Evolutionary conservation across 805 yeast genomes (phyloP), one percentile per base, ranked within the genome.

Genomic region (Candida pseudofarinosa): DNA sequence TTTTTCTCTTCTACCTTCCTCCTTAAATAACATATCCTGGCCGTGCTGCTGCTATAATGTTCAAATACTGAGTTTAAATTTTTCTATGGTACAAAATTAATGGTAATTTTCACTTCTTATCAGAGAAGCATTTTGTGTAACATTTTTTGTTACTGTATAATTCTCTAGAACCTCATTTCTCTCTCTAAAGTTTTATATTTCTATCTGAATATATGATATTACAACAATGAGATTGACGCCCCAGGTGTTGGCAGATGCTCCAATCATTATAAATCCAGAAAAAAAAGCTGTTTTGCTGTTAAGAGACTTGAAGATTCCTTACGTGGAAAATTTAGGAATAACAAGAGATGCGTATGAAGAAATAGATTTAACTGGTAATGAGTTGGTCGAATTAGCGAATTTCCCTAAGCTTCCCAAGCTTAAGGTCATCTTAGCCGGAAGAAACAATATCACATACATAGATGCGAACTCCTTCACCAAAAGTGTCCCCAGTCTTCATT

Each of bases 311-410:
- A 60, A 60, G 26, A 56, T 69, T 4, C 59, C 65, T 3, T 56
- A 44, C 42, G 54, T 71, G 26, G 75, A 70, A 42, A 68, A 65
- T 42, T 55, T 70, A 19, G 63, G 62, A 5, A 49, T 53, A 32
- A 55, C 66, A 8, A 52, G 57, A 32, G 60, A 62, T 44, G 52
- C 51, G 35, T 63, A 63, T 57, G 82, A 73, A 46, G 78, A 73
- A 13, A 62, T 91, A 2, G 97, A 91, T 58, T 56, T 91, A 26
- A 79, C 91, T 0, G 82, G 84, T 54, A 91, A 91, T 61, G 83
- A 79, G 28, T 63, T 91, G n/a, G 61, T 72, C 1, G 70, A 69
- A 2, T 50, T 91, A 4, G 71, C 74, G 13, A 70, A 67, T 54
- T 69, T 77, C 31, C 87, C 83, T 0, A 54, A 45, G 16, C 55